Evolutionary conservation across 192 early-diverging fungal species (phyloP).

Genomic region (Backusella luteola): DNA sequence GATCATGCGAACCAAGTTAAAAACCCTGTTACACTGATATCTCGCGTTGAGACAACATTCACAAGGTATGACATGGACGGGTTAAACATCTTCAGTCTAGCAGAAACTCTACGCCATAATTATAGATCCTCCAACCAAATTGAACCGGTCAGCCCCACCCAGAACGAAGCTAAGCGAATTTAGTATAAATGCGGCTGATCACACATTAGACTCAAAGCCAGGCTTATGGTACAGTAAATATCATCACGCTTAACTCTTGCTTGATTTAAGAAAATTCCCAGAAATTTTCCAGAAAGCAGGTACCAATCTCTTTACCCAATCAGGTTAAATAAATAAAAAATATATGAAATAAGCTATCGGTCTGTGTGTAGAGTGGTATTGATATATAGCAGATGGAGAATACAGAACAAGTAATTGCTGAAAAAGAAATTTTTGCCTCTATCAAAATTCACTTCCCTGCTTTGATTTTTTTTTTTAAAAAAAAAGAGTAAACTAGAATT

Average conservation of each 20-base stretch:
- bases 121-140: constrained; percentile 29
- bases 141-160: constrained; percentile 34
- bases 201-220: constrained; percentile 6
- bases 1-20: constrained; percentile 35
- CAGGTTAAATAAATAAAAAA: background rate
- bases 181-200: constrained; percentile 27
- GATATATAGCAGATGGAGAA: background rate
- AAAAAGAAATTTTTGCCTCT: background rate
- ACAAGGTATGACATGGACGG: constrained; percentile 34
- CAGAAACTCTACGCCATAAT: constrained; percentile 34
- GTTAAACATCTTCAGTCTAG: constrained; percentile 31
- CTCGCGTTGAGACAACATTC: constrained; percentile 42
- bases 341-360: background rate
- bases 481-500: no score
- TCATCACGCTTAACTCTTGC: background rate
- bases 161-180: constrained; percentile 36
- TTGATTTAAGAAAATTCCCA: background rate
- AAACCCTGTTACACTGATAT: constrained; percentile 41
- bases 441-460: background rate
- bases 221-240: background rate
- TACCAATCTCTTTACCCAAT: background rate
- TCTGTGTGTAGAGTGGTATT: background rate
- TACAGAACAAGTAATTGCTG: background rate
- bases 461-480: background rate
- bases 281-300: background rate